Conservation (phyloP, 2,329 filamentous ascomycete species). For the Diaporthe humulicola region DNA sequence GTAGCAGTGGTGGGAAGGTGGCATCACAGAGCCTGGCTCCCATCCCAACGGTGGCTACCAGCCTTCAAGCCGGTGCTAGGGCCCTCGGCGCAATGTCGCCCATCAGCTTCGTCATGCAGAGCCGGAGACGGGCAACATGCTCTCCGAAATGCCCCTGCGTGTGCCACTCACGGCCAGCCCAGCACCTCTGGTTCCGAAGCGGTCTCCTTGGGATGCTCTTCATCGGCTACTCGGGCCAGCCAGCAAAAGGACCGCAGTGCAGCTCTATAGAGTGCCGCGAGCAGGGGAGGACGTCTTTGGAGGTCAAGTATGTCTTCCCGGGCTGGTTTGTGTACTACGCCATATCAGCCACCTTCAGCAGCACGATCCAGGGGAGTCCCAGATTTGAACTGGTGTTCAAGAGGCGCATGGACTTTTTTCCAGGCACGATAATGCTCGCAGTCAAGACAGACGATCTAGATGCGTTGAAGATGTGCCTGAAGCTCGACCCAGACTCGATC, state of each 20-base stretch:
- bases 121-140: neutral
- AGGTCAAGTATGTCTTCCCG: constrained; percentile 9
- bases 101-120: constrained; percentile 13
- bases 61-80: constrained; percentile 1
- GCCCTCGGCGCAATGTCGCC: neutral
- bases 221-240: constrained; percentile 19
- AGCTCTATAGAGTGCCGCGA: neutral
- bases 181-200: constrained; percentile 8
- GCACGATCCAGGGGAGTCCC: neutral
- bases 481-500: neutral
- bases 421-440: neutral
- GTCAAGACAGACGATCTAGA: constrained; percentile 14
- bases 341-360: constrained; percentile 12
- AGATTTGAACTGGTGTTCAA: constrained; percentile 8
- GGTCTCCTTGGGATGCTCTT: constrained; percentile 7
- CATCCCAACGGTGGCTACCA: neutral
- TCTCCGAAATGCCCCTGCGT: neutral
- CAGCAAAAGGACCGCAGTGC: neutral
- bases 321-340: constrained; percentile 19
- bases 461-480: neutral
- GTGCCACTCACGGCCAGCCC: constrained; percentile 6
- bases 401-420: constrained; percentile 7
- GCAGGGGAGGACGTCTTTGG: neutral
- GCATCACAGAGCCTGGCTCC: neutral
- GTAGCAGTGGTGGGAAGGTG: neutral